Base-by-base conservation (phyloP, 257 asterid species). In the Solanum medicagineum region DNA sequence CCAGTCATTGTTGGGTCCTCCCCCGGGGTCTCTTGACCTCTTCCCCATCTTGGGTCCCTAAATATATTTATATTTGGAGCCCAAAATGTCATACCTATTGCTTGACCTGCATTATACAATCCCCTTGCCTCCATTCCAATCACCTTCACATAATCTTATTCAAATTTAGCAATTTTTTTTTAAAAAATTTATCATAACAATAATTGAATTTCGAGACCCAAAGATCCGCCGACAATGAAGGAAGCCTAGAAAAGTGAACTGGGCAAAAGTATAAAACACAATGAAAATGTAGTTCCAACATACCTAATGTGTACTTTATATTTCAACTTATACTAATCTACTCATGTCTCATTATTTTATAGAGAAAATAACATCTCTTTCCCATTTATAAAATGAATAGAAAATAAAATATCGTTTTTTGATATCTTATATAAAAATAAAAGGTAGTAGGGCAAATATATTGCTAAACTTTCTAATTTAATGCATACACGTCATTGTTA, bases 21-120 rank as follows among this genome's bases (percentile, higher is more conserved):
- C 20, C 98, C 98, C 20, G 98, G 95, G 63, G 98, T 95, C 88
- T 95, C 98, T 81, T 94, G 98, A 10, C 98, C 98, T 74, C 98
- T 88, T 0, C 98, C 98, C 98, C 97, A 95, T 87, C 98, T 89
- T 22, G 98, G 98, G 84, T 95, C 98, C 86, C 98, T 89, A 60
- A 85, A 95, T 83, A 95, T 90, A 83, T 95, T 95, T 57, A 94
- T 91, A 81, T 95, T 95, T 71, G 98, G 98, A 10, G 98, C 91
- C 98, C 98, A 94, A 89, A 93, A 95, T 73, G 98, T 92, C 95
- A 93, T 89, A 86, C 98, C 98, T 19, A 77, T 89, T 59, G 95
- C 97, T 81, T 94, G 94, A 84, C 98, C 98, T 87, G 42, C 94
- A 75, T 95, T 95, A 88, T 93, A 94, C 45, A 95, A 88, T 60